Percentiles rank a stretch among this genome's conserved stretches.
These are phyloP conservation scores for Ochetophila trinervis DNA, from an alignment of 306 rosid genomes.

Conservation along the genomic window DNA sequence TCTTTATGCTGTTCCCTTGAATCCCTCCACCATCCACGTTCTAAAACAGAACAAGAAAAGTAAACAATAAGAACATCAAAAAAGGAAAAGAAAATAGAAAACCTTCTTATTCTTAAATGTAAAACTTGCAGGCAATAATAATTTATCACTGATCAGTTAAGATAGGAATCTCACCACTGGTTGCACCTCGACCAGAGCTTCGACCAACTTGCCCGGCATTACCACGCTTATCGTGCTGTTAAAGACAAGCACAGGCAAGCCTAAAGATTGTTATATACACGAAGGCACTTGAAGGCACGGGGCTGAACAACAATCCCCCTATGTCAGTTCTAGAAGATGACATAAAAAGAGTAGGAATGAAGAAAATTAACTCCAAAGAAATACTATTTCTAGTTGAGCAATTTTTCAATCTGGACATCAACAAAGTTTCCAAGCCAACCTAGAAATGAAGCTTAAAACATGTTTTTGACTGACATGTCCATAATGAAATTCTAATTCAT, in stretches of 20 bases:
- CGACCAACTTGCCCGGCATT: constrained; percentile 54
- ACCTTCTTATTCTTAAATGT: neutral
- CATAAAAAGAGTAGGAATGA: constrained; percentile 33
- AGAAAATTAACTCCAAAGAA: constrained; percentile 15
- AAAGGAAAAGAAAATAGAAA: neutral
- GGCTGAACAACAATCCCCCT: constrained; percentile 52
- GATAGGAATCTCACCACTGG: constrained; percentile 53
- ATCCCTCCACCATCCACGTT: constrained; percentile 71
- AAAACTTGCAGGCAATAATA: neutral
- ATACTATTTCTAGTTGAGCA: constrained; percentile 11
- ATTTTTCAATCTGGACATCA: neutral
- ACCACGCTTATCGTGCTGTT: constrained; percentile 65
- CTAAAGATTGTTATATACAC: constrained; percentile 55
- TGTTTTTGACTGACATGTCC: neutral
- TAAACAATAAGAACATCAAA: neutral
- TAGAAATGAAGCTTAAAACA: constrained; percentile 9
- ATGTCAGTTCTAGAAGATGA: constrained; percentile 49
- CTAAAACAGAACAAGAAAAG: constrained; percentile 27
- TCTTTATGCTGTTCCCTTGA: constrained; percentile 43
- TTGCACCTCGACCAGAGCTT: constrained; percentile 40
- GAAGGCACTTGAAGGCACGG: constrained; percentile 46
- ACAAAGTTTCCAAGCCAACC: neutral
- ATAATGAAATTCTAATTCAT: neutral
- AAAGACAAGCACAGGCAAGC: constrained; percentile 74
- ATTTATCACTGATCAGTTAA: neutral